phyloP scores from a whole-genome alignment of 2,329 filamentous ascomycete species.

The Sphaerulina musiva region DNA sequence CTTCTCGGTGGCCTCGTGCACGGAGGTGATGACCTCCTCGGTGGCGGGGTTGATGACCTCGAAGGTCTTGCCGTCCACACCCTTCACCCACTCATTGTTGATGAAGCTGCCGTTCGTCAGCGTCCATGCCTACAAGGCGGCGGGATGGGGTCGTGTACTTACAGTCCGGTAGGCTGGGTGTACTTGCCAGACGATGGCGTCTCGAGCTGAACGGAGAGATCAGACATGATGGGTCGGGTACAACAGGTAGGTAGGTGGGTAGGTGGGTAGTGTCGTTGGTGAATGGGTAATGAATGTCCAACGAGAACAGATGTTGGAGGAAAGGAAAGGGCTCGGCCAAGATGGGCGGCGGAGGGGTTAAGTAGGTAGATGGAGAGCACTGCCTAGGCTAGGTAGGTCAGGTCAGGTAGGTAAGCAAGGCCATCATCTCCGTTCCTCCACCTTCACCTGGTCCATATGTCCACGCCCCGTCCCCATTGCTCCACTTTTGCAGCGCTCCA shows the following conservation, averaged over 20 bases:
- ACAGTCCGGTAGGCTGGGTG: conserved; percentile 50
- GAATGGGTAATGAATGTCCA: conserved; percentile 18
- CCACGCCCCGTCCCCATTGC: too few relatives aligned
- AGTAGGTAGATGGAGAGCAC: conserved; percentile 14
- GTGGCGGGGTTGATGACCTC: conserved; percentile 84
- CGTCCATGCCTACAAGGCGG: neutral
- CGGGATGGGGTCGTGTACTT: conserved; percentile 29
- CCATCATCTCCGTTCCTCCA: neutral
- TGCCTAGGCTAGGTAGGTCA: too few relatives aligned
- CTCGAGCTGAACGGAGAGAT: conserved; percentile 56
- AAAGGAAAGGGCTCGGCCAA: neutral
- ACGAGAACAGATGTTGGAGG: conserved; percentile 15
- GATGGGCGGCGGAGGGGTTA: conserved; percentile 22
- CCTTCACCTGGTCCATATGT: neutral
- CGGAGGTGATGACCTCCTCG: conserved; percentile 76
- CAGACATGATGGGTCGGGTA: conserved; percentile 30
- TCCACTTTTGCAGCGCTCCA: conserved; percentile 13
- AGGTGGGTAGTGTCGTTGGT: conserved; percentile 2
- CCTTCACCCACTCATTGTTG: conserved; percentile 84
- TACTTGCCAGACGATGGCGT: conserved; percentile 59
- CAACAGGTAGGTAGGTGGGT: too few relatives aligned
- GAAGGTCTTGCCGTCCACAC: conserved; percentile 80
- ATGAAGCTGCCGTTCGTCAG: conserved; percentile 58
- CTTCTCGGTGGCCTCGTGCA: conserved; percentile 82
- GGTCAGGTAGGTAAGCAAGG: too few relatives aligned